Conservation (phyloP, 495 filamentous ascomycete genomes). For the Oleoguttula mirabilis region DNA sequence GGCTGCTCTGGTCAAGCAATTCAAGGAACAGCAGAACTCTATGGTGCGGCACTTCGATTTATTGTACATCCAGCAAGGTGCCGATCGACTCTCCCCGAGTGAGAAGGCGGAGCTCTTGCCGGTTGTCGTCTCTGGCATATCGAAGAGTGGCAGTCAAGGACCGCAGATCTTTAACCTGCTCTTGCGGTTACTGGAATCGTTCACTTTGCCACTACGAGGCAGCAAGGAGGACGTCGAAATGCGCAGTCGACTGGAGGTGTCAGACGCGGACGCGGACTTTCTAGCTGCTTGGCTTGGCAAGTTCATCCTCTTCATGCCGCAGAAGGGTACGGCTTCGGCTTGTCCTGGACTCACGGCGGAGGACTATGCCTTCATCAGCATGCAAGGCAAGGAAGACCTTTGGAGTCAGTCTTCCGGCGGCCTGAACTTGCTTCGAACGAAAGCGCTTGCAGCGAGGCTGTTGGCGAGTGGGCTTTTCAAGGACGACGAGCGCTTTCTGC, state of each 20-base stretch:
- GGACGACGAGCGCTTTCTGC: slow-evolving; percentile 68
- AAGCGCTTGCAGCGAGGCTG: slow-evolving; percentile 55
- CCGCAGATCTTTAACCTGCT: slow-evolving; percentile 74
- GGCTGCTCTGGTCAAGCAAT: slow-evolving; percentile 69
- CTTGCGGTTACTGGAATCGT: slow-evolving; percentile 57
- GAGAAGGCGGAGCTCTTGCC: slow-evolving; percentile 61
- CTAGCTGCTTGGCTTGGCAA: slow-evolving; percentile 68
- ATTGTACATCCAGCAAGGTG: slow-evolving; percentile 75
- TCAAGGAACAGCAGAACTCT: slow-evolving; percentile 59
- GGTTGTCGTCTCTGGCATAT: slow-evolving; percentile 56
- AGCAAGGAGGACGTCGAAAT: slow-evolving; percentile 63
- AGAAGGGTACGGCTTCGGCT: slow-evolving; percentile 24
- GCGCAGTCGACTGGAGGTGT: slow-evolving; percentile 53
- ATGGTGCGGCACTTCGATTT: slow-evolving; percentile 83
- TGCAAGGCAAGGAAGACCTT: slow-evolving; percentile 51
- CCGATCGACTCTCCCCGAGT: slow-evolving; percentile 49
- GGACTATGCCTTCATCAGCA: slow-evolving; percentile 64
- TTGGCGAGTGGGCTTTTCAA: slow-evolving; percentile 74
- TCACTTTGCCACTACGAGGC: slow-evolving; percentile 62
- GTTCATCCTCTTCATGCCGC: slow-evolving; percentile 50
- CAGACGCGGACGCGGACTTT: slow-evolving; percentile 57
- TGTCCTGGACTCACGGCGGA: slow-evolving; percentile 58
- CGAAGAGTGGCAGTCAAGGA: slow-evolving; percentile 46
- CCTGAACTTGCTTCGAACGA: slow-evolving; percentile 54
- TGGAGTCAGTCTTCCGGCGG: slow-evolving; percentile 55